Base-by-base conservation (phyloP, 225 moss, liverwort and hornwort species). In the Ulota crispa region DNA sequence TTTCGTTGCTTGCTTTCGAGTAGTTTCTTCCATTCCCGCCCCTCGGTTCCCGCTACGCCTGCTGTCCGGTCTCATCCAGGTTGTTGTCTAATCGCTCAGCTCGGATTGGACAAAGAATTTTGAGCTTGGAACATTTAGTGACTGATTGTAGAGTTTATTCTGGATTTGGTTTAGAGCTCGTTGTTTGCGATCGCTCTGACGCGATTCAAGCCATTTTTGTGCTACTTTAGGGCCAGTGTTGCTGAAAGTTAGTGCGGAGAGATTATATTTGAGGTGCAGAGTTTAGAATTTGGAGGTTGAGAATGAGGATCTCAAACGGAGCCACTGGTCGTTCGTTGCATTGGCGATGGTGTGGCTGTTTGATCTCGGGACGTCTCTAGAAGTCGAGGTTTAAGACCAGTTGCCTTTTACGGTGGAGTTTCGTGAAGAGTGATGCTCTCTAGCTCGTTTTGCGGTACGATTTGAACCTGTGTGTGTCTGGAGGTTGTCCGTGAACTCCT, bases 91-190 rank as follows among this genome's bases (percentile, higher is more conserved):
- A 72, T 71, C 27, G 39, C 30, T 59, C 56, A 72, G 77, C 72
- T 85, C 56, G 66, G 81, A 66, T 77, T 85, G 59, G 47, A 72
- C 72, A 1, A 19, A 0, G 14, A 28, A 77, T 77, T 72, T 81
- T 73, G 82, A 78, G 78, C 81, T 73, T 32, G 64, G 28, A 56
- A 43, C 5, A n/a, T n/a, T n/a, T n/a, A 47, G 47, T 21, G 4
- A 23, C 64, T 27, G 81, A 85, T 77, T 34, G 50, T 68, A 20
- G 52, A 53, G 31, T 60, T 78, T 41, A 12, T 32, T 78, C 39
- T 60, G 72, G 65, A 85, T 85, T 81, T 14, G 54, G 20, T 55
- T 54, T 9, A 52, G 59, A 41, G 27, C 23, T 60, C 30, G 50
- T 36, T 21, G 32, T 75, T 64, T 76, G 73, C 27, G 67, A 52